Base-by-base conservation (phyloP, 805 yeast species). In the Millerozyma miso region DNA sequence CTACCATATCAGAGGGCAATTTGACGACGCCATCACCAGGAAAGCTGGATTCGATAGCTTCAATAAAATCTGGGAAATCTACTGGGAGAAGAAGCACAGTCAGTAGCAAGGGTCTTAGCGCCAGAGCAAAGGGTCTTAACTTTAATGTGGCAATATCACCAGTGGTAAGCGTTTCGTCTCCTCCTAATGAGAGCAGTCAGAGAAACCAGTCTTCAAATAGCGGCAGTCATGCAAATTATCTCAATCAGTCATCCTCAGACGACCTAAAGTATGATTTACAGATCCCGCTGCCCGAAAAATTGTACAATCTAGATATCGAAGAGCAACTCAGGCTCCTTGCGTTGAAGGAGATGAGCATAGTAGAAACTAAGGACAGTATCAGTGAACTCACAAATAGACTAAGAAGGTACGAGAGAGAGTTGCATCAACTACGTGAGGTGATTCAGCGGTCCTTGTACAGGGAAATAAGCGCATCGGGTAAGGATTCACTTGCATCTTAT, bases 261-360 rank as follows among this genome's bases (percentile, higher is more conserved):
- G 63, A 58, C 5, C 45, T 51, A 19, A 54, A 53, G 31, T 60
- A 49, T 35, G 69, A 65, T 37, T 41, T 62, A 4, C 59, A 65
- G 1, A 47, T 68, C 5, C 73, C 73, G 3, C 58, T 56, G 19
- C 45, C 54, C 19, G 65, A 59, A 18, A 61, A 60, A 37, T 53
- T 69, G 12, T 39, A 43, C 6, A 40, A 39, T 5, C 40, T 61
- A 43, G 79, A 72, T 33, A 65, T 82, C 4, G 79, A 78, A 44
- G 77, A 74, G 3, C 76, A 81, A 38, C 60, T 84, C 38, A 71
- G 87, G 47, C 63, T 73, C 6, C 62, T 85, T 36, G 91, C 91
- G 0, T 65, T 78, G 33, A 84, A 82, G 53, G 93, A 85, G 55
- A 77, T 81, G 77, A 76, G 75, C 19, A 66, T 84, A 20, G 73